phyloP scores from a whole-genome alignment of 257 asterid species.

The Primulina eburnea region DNA sequence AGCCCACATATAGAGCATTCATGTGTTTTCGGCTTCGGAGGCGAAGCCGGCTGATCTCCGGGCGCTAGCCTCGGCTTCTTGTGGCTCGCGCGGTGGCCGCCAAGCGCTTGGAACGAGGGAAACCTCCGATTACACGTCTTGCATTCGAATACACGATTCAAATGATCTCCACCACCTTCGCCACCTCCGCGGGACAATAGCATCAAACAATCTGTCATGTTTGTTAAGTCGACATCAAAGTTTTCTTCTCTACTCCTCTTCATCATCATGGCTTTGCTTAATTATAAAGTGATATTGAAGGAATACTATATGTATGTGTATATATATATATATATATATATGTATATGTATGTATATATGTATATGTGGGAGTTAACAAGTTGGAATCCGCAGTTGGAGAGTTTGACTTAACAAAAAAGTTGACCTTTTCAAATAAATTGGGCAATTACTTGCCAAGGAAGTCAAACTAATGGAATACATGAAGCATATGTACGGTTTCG shows the following conservation, averaged over 20 bases:
- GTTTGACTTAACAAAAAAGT: constrained; percentile 26
- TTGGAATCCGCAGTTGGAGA: constrained; percentile 13
- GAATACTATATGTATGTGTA: background rate
- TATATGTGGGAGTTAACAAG: background rate
- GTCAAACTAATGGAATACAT: constrained; percentile 31
- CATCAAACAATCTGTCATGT: constrained; percentile 5
- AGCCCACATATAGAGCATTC: background rate
- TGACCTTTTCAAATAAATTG: constrained; percentile 22
- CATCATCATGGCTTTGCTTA: constrained; percentile 7
- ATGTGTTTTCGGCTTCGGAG: constrained; percentile 19
- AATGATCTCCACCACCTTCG: background rate
- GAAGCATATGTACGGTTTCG: background rate
- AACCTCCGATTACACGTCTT: constrained; percentile 11
- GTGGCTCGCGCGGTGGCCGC: background rate
- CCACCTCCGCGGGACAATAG: background rate
- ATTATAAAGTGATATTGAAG: background rate
- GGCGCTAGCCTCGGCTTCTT: background rate
- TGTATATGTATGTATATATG: too few relatives aligned
- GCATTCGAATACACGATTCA: constrained; percentile 6
- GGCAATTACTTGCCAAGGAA: constrained; percentile 31
- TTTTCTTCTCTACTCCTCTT: constrained; percentile 37
- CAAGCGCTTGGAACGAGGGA: background rate
- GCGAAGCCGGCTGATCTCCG: constrained; percentile 40
- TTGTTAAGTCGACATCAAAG: constrained; percentile 15
- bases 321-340: too few relatives aligned